Evolutionary conservation across 2,329 filamentous ascomycete species (phyloP).

Genomic region (Pezicula rhizophila): DNA sequence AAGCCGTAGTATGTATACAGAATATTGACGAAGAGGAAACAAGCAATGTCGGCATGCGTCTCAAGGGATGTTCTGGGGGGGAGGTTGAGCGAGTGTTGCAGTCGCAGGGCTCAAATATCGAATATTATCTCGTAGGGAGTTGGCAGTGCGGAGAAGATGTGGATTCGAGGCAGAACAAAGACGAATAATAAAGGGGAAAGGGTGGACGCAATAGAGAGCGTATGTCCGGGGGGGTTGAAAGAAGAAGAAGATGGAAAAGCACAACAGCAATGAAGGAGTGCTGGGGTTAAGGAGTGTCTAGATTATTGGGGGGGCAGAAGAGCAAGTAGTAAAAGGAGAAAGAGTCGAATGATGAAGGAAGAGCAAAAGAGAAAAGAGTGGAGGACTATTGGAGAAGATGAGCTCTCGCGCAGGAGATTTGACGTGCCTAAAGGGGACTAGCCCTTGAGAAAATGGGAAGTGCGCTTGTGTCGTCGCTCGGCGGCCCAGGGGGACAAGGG

Average conservation of each 20-base stretch:
- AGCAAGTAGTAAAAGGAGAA: constrained; percentile 9
- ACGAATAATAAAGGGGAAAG: constrained; percentile 24
- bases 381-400: no score
- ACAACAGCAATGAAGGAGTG: constrained; percentile 9
- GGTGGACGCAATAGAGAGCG: constrained; percentile 12
- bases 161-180: constrained; percentile 27
- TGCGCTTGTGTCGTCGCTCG: no score
- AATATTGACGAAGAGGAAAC: background rate
- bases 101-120: background rate
- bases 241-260: constrained; percentile 11
- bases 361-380: background rate
- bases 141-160: background rate
- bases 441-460: no score
- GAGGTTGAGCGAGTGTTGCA: background rate
- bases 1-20: constrained; percentile 1
- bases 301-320: constrained; percentile 10
- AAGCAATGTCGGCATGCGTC: background rate
- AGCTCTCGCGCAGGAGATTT: no score
- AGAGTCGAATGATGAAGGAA: constrained; percentile 3
- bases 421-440: no score
- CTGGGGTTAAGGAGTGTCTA: constrained; percentile 5
- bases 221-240: constrained; percentile 2
- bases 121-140: background rate
- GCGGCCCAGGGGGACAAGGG: no score
- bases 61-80: no score